These are phyloP conservation scores for Coprinopsis strossmayeri DNA, from an alignment of 768 basidiomycete species.

Conservation along the genomic window DNA sequence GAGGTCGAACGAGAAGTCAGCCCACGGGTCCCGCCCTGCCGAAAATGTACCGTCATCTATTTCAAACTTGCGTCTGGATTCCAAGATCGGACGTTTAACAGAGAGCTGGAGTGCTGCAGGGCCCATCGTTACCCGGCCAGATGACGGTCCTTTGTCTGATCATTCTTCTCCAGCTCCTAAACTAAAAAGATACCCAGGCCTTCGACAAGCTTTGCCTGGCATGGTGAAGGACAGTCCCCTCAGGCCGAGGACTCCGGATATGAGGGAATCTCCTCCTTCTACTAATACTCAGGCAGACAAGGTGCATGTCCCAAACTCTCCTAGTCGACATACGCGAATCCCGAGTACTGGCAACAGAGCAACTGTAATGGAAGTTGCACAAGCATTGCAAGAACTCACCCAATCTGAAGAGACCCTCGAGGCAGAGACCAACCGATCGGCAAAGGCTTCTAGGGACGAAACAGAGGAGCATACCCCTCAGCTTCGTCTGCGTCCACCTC, in stretches of 20 bases:
- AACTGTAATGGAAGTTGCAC: conserved; percentile 75
- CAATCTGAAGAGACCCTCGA: conserved; percentile 3
- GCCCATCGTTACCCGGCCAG: conserved; percentile 1
- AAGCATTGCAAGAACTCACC: conserved; percentile 38
- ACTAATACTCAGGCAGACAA: conserved; percentile 14
- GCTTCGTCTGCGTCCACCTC: conserved; percentile 17
- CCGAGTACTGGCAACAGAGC: conserved; percentile 65
- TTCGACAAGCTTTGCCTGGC: conserved; percentile 9
- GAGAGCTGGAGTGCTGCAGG: conserved; percentile 6
- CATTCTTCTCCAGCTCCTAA: neutral
- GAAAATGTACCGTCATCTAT: neutral
- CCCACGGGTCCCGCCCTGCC: neutral
- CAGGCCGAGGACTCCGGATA: conserved; percentile 3
- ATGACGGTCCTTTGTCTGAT: neutral
- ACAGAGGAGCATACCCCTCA: conserved; percentile 14
- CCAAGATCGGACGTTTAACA: conserved; percentile 6
- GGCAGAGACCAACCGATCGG: no score
- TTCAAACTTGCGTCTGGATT: neutral
- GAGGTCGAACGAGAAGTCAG: neutral
- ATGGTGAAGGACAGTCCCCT: conserved; percentile 3
- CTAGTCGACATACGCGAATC: conserved; percentile 47
- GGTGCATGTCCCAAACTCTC: conserved; percentile 8
- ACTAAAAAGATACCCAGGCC: conserved; percentile 5
- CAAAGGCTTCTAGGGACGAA: neutral
- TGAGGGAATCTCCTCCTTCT: neutral